Conservation (phyloP, 345 rosid species). For the Pistacia vera region DNA sequence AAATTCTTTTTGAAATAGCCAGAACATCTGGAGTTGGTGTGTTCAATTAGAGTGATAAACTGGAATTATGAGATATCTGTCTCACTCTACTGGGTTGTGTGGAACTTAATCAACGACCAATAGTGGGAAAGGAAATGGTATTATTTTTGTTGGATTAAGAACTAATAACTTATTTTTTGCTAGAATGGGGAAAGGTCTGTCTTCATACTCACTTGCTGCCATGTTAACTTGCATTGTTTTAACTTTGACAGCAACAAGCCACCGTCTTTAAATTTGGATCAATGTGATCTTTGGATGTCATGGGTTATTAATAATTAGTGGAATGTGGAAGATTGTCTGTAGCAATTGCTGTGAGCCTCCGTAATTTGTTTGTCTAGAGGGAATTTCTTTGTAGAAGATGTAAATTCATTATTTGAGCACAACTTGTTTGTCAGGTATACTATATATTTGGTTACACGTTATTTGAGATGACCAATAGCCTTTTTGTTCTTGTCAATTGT, state of each 20-base stretch:
- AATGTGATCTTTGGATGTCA: neutral
- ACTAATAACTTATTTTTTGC: neutral
- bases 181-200: neutral
- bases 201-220: neutral
- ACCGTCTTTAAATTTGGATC: neutral
- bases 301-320: neutral
- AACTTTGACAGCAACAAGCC: neutral
- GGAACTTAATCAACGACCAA: neutral
- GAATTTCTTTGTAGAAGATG: neutral
- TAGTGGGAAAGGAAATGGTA: neutral
- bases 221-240: neutral
- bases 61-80: conserved; percentile 4
- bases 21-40: neutral
- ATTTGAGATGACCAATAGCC: neutral
- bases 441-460: neutral
- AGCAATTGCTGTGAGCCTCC: conserved; percentile 1
- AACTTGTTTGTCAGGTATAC: neutral
- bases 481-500: conserved; percentile 1
- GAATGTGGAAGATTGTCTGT: neutral
- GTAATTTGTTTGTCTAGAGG: neutral
- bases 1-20: conserved; percentile 1
- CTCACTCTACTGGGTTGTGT: neutral
- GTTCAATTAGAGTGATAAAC: neutral
- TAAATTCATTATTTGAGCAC: neutral
- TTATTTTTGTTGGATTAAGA: neutral